A percentile compares a stretch with the other conserved stretches of the same genome.
Evolutionary conservation across 1,284 basidiomycete species (phyloP).

Genomic region (Austropuccinia psidii): DNA sequence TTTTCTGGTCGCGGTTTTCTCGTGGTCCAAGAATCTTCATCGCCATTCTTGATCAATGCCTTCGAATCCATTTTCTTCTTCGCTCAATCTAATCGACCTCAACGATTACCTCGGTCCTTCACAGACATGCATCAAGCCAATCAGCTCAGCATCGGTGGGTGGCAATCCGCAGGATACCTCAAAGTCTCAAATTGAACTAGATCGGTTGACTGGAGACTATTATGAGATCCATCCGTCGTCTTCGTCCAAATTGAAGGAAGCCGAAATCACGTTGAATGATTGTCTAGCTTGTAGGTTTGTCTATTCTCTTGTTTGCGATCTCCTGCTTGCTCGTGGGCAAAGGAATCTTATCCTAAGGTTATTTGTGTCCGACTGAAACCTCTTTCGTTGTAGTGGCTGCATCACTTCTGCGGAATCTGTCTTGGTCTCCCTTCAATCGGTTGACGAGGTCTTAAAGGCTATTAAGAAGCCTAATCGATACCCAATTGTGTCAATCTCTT

Average conservation of each 20-base stretch:
- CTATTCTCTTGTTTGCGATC: not conserved
- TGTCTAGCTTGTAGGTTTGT: slow-evolving; percentile 54
- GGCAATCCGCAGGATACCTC: slow-evolving; percentile 40
- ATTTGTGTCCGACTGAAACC: not conserved
- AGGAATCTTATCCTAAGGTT: slow-evolving; percentile 50
- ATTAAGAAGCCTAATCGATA: slow-evolving; percentile 51
- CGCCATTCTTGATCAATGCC: no score
- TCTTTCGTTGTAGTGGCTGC: slow-evolving; percentile 39
- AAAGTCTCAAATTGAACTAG: slow-evolving; percentile 82
- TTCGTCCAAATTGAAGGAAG: slow-evolving; percentile 45
- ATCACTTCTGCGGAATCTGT: slow-evolving; percentile 47
- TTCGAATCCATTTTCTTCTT: no score
- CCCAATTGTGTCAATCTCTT: slow-evolving; percentile 77
- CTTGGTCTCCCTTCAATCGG: slow-evolving; percentile 45
- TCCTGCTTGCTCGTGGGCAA: not conserved
- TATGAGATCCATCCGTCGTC: slow-evolving; percentile 38
- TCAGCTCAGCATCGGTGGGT: slow-evolving; percentile 56
- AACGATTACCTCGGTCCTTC: slow-evolving; percentile 98
- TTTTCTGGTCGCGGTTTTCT: no score
- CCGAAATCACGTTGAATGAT: slow-evolving; percentile 47
- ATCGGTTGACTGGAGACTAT: slow-evolving; percentile 48
- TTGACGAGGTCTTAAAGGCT: slow-evolving; percentile 48
- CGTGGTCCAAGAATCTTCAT: no score
- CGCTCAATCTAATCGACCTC: slow-evolving; percentile 64
- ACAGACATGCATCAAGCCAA: slow-evolving; percentile 96